Evolutionary conservation across 1,284 basidiomycete species (phyloP).

Genomic region (Ganoderma sinense): DNA sequence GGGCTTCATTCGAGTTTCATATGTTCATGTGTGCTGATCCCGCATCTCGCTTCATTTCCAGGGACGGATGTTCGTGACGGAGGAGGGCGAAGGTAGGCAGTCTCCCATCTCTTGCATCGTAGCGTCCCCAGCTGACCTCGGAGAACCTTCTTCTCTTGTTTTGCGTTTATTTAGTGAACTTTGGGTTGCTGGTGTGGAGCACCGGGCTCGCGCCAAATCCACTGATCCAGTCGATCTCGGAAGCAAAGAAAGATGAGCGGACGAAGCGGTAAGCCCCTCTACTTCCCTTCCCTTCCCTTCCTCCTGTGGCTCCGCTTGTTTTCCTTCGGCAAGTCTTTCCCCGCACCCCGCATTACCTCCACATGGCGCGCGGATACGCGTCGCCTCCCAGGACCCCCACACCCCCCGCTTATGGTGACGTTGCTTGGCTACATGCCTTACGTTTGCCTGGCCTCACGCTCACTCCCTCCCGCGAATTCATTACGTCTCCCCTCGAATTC

Average conservation of each 20-base stretch:
- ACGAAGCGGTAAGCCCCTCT: slow-evolving; percentile 57
- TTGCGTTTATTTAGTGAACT: slow-evolving; percentile 58
- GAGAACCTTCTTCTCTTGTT: not conserved
- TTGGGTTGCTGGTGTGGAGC: slow-evolving; percentile 88
- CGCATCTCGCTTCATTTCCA: slow-evolving; percentile 32
- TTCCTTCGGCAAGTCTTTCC: not conserved
- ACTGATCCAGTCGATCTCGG: slow-evolving; percentile 67
- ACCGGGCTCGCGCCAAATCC: slow-evolving; percentile 87
- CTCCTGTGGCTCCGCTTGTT: not conserved
- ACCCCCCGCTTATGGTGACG: not conserved
- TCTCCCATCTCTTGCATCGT: slow-evolving; percentile 4
- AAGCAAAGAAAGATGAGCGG: slow-evolving; percentile 68
- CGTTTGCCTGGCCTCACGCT: not conserved
- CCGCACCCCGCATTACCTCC: slow-evolving; percentile 6
- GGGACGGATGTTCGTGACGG: slow-evolving; percentile 66
- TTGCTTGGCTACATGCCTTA: slow-evolving; percentile 2
- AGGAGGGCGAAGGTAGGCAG: slow-evolving; percentile 64
- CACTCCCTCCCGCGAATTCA: not conserved
- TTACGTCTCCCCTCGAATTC: not conserved
- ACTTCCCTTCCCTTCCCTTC: slow-evolving; percentile 4
- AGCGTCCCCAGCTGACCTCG: slow-evolving; percentile 13
- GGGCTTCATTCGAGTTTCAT: not conserved
- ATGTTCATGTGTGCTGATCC: not conserved
- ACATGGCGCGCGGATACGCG: not conserved
- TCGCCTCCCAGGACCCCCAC: slow-evolving; percentile 3